Evolutionary conservation across 257 asterid species (phyloP).

Genomic region (Scutellaria baicalensis): DNA sequence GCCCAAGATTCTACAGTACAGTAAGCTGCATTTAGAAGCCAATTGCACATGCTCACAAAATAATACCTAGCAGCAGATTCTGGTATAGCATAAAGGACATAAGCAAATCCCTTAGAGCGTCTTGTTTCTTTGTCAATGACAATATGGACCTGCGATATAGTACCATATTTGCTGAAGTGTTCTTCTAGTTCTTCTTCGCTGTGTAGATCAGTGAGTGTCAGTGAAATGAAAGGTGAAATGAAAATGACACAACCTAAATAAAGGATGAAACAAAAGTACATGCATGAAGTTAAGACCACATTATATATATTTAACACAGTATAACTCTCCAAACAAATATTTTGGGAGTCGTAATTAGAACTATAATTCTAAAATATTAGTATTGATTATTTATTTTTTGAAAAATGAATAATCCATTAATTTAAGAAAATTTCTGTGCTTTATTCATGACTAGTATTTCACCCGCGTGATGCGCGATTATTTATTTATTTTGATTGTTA

Average conservation of each 20-base stretch:
- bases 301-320: neutral
- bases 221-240: conserved; percentile 2
- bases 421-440: too few relatives aligned
- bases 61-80: conserved; percentile 87
- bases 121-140: conserved; percentile 85
- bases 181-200: conserved; percentile 86
- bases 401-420: too few relatives aligned
- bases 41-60: neutral
- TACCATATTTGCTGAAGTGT: conserved; percentile 64
- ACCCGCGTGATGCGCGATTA: too few relatives aligned
- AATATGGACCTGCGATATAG: conserved; percentile 67
- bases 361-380: neutral
- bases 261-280: neutral
- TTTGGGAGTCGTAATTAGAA: neutral
- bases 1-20: neutral
- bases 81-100: conserved; percentile 63
- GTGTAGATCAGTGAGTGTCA: conserved; percentile 10
- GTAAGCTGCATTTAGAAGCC: neutral
- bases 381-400: too few relatives aligned
- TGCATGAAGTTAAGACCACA: neutral
- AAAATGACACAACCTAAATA: neutral
- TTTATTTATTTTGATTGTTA: too few relatives aligned
- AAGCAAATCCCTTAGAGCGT: conserved; percentile 85
- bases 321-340: neutral
- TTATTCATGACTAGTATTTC: too few relatives aligned